These are phyloP conservation scores for Gyromitra esculenta DNA, from an alignment of 2,329 filamentous ascomycete genomes.

Conservation along the genomic window DNA sequence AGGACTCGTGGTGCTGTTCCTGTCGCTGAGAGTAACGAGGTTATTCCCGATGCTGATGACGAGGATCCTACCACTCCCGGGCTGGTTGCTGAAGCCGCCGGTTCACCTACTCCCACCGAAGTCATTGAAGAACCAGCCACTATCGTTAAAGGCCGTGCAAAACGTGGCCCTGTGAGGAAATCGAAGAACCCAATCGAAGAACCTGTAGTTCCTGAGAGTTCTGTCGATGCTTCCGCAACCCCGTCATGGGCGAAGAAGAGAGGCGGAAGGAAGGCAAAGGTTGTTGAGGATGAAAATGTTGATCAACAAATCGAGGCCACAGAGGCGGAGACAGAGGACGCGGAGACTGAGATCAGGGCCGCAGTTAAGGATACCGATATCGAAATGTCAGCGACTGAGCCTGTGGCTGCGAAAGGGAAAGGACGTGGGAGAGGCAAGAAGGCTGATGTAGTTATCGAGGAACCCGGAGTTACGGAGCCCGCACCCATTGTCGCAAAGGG, in stretches of 20 bases:
- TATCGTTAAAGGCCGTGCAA: conserved; percentile 16
- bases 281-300: conserved; percentile 3
- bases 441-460: neutral
- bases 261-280: conserved; percentile 19
- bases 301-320: neutral
- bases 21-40: conserved; percentile 7
- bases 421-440: neutral
- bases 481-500: conserved; percentile 13
- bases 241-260: conserved; percentile 41
- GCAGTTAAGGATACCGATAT: neutral
- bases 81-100: neutral
- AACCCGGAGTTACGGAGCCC: neutral
- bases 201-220: conserved; percentile 3
- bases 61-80: conserved; percentile 2
- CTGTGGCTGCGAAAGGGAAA: neutral
- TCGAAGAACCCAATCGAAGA: conserved; percentile 16
- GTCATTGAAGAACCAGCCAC: neutral
- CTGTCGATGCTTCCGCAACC: conserved; percentile 14
- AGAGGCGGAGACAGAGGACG: neutral
- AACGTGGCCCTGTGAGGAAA: conserved; percentile 14
- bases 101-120: neutral
- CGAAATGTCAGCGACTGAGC: neutral
- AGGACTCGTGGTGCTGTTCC: conserved; percentile 15
- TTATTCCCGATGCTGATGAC: neutral
- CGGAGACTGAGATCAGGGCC: neutral